Evolutionary conservation across 1,284 basidiomycete species (phyloP), one percentile per base, ranked within the genome.

Genomic region (Ceratorhiza oryzae-sativae): DNA sequence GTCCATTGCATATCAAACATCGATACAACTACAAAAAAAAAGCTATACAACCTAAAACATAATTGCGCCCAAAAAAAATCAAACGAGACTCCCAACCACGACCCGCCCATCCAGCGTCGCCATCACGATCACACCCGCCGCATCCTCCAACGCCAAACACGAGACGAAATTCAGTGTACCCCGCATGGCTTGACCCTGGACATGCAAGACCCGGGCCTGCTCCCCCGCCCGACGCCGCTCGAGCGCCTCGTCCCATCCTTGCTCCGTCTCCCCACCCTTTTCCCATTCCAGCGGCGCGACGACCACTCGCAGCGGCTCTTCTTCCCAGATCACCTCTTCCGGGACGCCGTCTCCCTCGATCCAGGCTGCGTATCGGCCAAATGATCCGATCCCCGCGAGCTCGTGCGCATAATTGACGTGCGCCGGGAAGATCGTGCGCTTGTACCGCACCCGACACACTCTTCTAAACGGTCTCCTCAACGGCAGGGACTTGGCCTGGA

Each of bases 351-450:
- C 63, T 23, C 63, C 63, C n/a, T 67, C 63, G 27, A 67, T 55
- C 63, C 63, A 67, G 10, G 49, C 63, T 2, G 63, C 63, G 63
- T 67, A 67, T 25, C 63, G 63, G 4, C 63, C 63, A 55, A 67
- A 67, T 2, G 48, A 51, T 9, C 63, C 63, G 20, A 67, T 55
- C 20, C 63, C 63, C 15, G 63, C 63, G 10, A 67, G 63, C 41
- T 67, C 63, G 20, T 67, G 63, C 15, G 63, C 63, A 55, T 67
- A 67, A 30, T 67, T 67, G 20, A 67, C 63, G 20, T 67, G 63
- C 15, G 63, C 36, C 12, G 63, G 63, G 49, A 67, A 67, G 15
- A 67, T 67, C 1, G 63, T 67, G 1, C 63, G 63, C 25, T 67
- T 67, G 32, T 67, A 67, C 36, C 63, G 32, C 8, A 67, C 51